Evolutionary conservation across 2,329 filamentous ascomycete genomes (phyloP).

Genomic region (Knufia fluminis): DNA sequence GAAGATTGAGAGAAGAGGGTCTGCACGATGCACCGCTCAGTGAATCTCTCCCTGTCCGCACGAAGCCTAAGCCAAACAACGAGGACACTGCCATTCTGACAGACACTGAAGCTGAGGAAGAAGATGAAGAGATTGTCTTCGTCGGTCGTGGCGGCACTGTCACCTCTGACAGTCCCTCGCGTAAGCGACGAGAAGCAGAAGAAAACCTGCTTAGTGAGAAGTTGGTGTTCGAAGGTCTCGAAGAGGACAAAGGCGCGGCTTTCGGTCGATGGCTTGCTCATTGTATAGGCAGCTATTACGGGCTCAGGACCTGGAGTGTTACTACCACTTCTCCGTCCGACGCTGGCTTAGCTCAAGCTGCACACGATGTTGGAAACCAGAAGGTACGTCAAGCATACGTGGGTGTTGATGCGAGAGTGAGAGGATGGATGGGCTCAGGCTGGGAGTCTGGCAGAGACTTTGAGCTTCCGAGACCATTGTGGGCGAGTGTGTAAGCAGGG

Average conservation of each 20-base stretch:
- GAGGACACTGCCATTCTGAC: background rate
- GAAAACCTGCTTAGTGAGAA: constrained; percentile 40
- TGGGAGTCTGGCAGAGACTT: constrained; percentile 18
- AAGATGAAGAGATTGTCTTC: constrained; percentile 87
- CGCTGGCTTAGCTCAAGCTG: background rate
- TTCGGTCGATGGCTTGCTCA: constrained; percentile 95
- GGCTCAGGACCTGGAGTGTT: constrained; percentile 72
- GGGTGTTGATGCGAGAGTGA: constrained; percentile 48
- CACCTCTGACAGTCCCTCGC: constrained; percentile 45
- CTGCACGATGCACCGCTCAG: constrained; percentile 35
- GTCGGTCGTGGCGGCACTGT: constrained; percentile 60
- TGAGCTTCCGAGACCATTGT: constrained; percentile 26
- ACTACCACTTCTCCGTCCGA: constrained; percentile 7
- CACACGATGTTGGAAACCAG: constrained; percentile 13
- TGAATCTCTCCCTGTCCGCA: constrained; percentile 12
- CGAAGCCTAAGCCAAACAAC: constrained; percentile 10
- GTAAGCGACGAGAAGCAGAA: constrained; percentile 44
- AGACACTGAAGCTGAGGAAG: constrained; percentile 34
- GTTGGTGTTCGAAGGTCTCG: constrained; percentile 71
- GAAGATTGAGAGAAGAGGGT: constrained; percentile 37
- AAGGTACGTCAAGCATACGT: constrained; percentile 62
- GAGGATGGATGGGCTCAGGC: constrained; percentile 21
- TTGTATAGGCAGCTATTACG: constrained; percentile 86
- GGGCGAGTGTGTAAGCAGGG: constrained; percentile 26
- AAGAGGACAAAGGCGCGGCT: constrained; percentile 63